Percentiles rank a stretch among this genome's conserved stretches.
Evolutionary conservation across 2,329 filamentous ascomycete genomes (phyloP).

Genomic region (Atkinsonella hypoxylon): DNA sequence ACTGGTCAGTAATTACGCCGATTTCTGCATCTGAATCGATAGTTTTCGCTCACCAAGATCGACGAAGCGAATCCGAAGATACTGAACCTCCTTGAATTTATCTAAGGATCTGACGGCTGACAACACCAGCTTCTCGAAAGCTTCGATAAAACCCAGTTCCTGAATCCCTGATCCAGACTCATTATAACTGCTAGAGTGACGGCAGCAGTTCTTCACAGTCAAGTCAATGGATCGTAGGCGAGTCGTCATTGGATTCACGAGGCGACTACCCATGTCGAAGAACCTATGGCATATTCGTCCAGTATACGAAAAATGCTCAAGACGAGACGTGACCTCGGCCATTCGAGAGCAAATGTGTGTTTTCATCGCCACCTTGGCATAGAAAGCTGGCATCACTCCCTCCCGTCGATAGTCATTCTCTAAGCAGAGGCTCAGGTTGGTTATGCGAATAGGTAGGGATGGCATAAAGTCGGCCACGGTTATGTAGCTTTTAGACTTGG

Average conservation of each 20-base stretch:
- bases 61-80: conserved; percentile 61
- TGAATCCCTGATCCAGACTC: conserved; percentile 59
- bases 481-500: conserved; percentile 62
- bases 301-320: conserved; percentile 61
- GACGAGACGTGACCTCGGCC: conserved; percentile 44
- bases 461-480: conserved; percentile 54
- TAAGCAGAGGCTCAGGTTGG: conserved; percentile 53
- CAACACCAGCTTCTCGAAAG: conserved; percentile 58
- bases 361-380: conserved; percentile 44
- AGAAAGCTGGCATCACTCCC: conserved; percentile 46
- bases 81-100: conserved; percentile 45
- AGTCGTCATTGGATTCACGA: conserved; percentile 34
- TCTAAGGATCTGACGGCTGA: conserved; percentile 49
- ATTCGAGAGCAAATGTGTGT: conserved; percentile 55
- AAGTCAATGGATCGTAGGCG: conserved; percentile 56
- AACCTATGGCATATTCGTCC: conserved; percentile 60
- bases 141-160: conserved; percentile 58
- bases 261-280: conserved; percentile 45
- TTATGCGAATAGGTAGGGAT: conserved; percentile 43
- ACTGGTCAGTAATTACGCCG: conserved; percentile 12
- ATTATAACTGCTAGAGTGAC: conserved; percentile 39
- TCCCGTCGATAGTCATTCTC: conserved; percentile 63
- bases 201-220: conserved; percentile 64
- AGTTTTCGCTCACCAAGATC: conserved; percentile 44
- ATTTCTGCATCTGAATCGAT: background rate